Percentiles rank a stretch among this genome's conserved stretches.
Conservation (phyloP, 176 grass and related monocot species). For the Musa beccarii region DNA sequence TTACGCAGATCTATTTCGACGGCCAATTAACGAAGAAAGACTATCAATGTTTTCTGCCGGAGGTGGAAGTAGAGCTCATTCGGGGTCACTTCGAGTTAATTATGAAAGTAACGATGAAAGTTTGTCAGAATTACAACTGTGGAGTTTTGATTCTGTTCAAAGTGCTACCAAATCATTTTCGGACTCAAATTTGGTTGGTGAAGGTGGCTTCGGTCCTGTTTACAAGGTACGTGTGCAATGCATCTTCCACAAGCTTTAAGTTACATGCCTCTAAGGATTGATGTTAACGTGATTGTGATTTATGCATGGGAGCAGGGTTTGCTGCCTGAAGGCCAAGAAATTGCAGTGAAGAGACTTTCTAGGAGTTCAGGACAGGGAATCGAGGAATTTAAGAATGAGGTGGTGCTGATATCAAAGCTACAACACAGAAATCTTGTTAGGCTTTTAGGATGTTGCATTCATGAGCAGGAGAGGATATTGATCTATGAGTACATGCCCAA, state of each 20-base stretch:
- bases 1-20: background rate
- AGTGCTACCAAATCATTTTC: slow-evolving; percentile 5
- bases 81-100: background rate
- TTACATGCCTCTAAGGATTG: background rate
- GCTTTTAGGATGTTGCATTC: slow-evolving; percentile 16
- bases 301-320: background rate
- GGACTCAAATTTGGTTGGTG: slow-evolving; percentile 6
- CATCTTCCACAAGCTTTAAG: background rate
- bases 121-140: slow-evolving; percentile 1
- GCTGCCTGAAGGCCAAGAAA: slow-evolving; percentile 1
- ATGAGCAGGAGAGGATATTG: slow-evolving; percentile 12
- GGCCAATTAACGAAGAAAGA: background rate
- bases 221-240: background rate
- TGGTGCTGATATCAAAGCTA: slow-evolving; percentile 8
- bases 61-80: background rate
- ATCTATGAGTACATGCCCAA: slow-evolving; percentile 27
- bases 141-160: slow-evolving; percentile 11
- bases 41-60: background rate
- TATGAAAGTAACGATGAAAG: background rate
- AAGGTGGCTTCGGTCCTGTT: slow-evolving; percentile 18
- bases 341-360: slow-evolving; percentile 16
- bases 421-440: slow-evolving; percentile 18
- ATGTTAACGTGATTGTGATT: background rate
- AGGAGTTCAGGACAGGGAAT: slow-evolving; percentile 13
- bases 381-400: slow-evolving; percentile 17